Conservation (phyloP, 2,329 filamentous ascomycete genomes). For the Botrytis galanthina region DNA sequence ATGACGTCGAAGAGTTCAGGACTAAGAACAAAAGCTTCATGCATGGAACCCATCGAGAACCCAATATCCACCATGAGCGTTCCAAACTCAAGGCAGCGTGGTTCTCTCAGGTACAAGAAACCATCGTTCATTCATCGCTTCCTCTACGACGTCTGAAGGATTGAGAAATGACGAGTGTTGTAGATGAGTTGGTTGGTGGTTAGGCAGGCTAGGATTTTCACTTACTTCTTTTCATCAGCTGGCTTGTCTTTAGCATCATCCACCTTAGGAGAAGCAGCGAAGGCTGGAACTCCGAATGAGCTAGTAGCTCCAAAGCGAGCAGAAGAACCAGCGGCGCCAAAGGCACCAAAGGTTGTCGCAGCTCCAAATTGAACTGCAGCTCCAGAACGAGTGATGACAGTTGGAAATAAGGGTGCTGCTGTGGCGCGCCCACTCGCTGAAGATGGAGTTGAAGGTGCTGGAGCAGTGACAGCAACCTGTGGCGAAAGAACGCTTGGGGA, state of each 20-base stretch:
- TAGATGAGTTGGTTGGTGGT: background rate
- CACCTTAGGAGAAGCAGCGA: background rate
- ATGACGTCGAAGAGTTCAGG: background rate
- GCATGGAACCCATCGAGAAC: background rate
- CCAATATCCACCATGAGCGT: conserved; percentile 6
- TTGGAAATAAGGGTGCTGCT: too few species aligned
- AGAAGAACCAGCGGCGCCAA: background rate
- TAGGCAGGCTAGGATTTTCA: background rate
- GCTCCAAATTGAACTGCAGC: background rate
- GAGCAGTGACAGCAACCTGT: background rate
- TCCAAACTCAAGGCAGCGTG: background rate
- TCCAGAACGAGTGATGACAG: background rate
- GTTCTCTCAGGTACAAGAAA: background rate
- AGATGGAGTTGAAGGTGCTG: background rate
- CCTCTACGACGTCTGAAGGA: background rate
- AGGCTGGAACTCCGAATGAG: background rate
- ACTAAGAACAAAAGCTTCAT: background rate
- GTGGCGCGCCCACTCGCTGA: too few species aligned
- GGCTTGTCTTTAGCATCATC: background rate
- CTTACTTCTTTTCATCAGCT: background rate
- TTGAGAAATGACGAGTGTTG: background rate
- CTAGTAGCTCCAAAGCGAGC: background rate
- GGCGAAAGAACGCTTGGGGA: background rate
- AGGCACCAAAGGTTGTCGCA: background rate
- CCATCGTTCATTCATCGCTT: background rate